A percentile compares a stretch with the other conserved stretches of the same genome.
These are phyloP conservation scores for Yamadazyma atmosphaerica DNA, from an alignment of 1,139 yeast species.

Conservation along the genomic window DNA sequence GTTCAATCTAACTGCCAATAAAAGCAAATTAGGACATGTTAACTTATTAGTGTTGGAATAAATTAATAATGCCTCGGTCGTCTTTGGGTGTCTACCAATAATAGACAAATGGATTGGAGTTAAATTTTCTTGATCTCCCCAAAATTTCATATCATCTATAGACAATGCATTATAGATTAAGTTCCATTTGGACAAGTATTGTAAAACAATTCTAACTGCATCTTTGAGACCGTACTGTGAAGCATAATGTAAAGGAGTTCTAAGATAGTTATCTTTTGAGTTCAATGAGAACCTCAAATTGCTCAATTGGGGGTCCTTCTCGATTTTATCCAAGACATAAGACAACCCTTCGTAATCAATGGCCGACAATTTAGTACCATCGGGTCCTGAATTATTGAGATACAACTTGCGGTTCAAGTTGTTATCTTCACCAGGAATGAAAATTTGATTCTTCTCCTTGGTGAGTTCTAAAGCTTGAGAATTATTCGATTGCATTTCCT, in stretches of 20 bases:
- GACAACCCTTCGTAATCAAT: constrained; percentile 25
- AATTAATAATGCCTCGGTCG: constrained; percentile 60
- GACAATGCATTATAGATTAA: constrained; percentile 43
- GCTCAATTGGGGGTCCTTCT: constrained; percentile 28
- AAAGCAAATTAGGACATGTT: constrained; percentile 51
- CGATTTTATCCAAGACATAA: constrained; percentile 30
- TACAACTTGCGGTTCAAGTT: constrained; percentile 30
- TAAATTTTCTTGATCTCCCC: constrained; percentile 84
- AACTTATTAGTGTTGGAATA: constrained; percentile 39
- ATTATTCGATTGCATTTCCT: constrained; percentile 16
- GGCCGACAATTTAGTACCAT: constrained; percentile 45
- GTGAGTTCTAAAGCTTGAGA: constrained; percentile 17
- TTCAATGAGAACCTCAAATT: constrained; percentile 51
- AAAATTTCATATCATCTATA: constrained; percentile 56
- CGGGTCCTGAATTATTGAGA: constrained; percentile 53
- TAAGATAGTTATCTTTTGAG: constrained; percentile 69
- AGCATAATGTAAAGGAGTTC: constrained; percentile 90
- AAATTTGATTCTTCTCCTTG: neutral
- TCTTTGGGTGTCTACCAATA: constrained; percentile 78
- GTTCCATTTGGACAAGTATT: constrained; percentile 34
- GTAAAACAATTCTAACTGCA: constrained; percentile 57
- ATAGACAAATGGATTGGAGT: constrained; percentile 87
- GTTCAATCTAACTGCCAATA: constrained; percentile 73
- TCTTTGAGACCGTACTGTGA: constrained; percentile 82
- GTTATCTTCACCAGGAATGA: constrained; percentile 37